phyloP scores from a whole-genome alignment of 208 protist species.

The Tritrichomonas musculus region DNA sequence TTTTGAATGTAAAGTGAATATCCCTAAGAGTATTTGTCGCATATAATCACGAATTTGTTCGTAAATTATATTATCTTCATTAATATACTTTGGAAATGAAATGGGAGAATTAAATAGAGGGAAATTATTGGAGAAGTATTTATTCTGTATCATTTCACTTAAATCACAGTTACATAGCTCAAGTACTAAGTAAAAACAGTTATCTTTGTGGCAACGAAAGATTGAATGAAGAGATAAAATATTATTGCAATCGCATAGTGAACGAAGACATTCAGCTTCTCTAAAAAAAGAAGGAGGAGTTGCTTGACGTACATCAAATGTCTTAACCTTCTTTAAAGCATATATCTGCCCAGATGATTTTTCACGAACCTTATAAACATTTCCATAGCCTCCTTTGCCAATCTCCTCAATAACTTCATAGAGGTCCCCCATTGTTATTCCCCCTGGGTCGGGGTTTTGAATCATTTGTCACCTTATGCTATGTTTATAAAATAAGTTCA shows the following conservation, averaged over 20 bases:
- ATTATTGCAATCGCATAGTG: neutral
- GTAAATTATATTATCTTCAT: neutral
- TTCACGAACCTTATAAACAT: neutral
- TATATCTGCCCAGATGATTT: neutral
- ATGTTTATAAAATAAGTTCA: too few species aligned
- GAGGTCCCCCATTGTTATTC: conserved; percentile 54
- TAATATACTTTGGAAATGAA: too few species aligned
- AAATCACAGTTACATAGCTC: neutral
- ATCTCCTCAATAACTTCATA: neutral
- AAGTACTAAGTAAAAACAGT: neutral
- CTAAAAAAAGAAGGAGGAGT: neutral
- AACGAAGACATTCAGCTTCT: neutral
- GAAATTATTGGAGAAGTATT: too few species aligned
- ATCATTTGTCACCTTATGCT: too few species aligned
- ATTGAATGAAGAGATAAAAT: neutral
- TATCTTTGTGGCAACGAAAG: neutral
- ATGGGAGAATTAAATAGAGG: too few species aligned
- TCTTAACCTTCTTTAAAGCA: neutral
- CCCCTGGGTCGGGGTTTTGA: too few species aligned
- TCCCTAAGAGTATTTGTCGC: conserved; percentile 49
- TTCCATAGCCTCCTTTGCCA: neutral
- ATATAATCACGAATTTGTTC: conserved; percentile 34
- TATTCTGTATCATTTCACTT: neutral
- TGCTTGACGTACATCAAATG: neutral
- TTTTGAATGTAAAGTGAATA: conserved; percentile 53